phyloP scores from a whole-genome alignment of 2,329 filamentous ascomycete species.

The Bipolaris sorokiniana region DNA sequence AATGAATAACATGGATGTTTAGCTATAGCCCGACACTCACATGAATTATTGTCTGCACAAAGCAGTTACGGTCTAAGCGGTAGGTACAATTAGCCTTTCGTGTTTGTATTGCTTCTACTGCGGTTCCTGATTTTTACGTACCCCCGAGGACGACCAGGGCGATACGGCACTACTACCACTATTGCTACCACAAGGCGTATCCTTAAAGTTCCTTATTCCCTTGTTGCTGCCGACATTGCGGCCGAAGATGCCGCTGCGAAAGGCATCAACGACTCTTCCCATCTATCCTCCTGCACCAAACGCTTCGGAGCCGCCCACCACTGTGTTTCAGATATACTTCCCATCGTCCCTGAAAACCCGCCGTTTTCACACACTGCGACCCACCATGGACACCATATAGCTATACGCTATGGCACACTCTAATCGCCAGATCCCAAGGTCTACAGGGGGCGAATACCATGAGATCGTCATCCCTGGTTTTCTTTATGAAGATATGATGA shows the following conservation, averaged over 20 bases:
- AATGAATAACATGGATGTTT: no score
- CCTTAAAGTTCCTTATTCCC: slow-evolving; percentile 15
- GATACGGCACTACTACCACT: background rate
- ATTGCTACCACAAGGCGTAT: slow-evolving; percentile 11
- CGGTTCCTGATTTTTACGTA: no score
- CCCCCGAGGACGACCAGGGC: background rate
- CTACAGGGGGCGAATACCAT: slow-evolving; percentile 29
- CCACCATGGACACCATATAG: slow-evolving; percentile 42
- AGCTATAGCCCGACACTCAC: no score
- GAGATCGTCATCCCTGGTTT: slow-evolving; percentile 17
- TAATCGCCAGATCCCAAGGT: slow-evolving; percentile 49
- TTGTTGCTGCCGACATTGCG: slow-evolving; percentile 13
- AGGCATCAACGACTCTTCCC: slow-evolving; percentile 10
- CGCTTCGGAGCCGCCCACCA: slow-evolving; percentile 24
- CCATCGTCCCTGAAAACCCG: slow-evolving; percentile 8
- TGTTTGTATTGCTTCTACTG: no score
- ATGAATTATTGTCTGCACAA: no score
- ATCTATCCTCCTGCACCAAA: slow-evolving; percentile 13
- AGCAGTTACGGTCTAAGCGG: no score
- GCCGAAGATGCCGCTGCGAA: slow-evolving; percentile 8
- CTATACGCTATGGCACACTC: slow-evolving; percentile 52
- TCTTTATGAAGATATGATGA: slow-evolving; percentile 44
- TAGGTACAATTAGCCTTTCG: no score
- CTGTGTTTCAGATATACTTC: slow-evolving; percentile 9
- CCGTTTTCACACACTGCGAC: slow-evolving; percentile 16